Percentiles rank a stretch among this genome's conserved stretches.
These are phyloP conservation scores for Raddia guianensis DNA, from an alignment of 176 grass and related monocot genomes.

Conservation along the genomic window DNA sequence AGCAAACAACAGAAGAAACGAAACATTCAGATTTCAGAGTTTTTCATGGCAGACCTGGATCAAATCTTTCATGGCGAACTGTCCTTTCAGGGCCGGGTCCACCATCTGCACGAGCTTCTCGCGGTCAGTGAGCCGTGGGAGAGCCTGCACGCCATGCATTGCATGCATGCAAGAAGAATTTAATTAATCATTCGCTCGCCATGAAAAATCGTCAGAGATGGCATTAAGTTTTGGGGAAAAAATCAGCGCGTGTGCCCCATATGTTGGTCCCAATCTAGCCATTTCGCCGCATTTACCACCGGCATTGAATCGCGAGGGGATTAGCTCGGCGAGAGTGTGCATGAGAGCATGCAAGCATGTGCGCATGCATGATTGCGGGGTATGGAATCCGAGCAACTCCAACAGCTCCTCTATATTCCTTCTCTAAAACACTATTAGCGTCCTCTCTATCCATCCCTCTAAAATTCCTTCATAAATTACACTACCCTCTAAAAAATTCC, in stretches of 20 bases:
- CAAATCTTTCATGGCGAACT: conserved; percentile 82
- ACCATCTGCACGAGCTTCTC: conserved; percentile 88
- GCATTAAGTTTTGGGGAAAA: not conserved
- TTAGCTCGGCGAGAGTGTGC: not conserved
- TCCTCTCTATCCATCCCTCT: no score
- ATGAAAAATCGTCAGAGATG: not conserved
- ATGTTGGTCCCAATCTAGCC: not conserved
- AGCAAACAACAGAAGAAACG: not conserved
- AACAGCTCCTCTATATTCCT: no score
- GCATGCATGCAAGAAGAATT: not conserved
- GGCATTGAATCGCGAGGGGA: not conserved
- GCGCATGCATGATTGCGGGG: not conserved
- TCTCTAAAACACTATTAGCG: no score
- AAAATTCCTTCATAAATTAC: no score
- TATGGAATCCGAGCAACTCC: not conserved
- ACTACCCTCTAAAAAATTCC: no score
- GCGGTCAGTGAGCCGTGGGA: conserved; percentile 77
- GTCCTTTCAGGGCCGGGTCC: conserved; percentile 72
- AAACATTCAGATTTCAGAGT: not conserved
- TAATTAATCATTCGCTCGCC: not conserved
- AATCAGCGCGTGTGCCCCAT: not conserved
- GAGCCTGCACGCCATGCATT: conserved; percentile 51
- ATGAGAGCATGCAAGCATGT: not conserved
- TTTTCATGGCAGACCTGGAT: conserved; percentile 60
- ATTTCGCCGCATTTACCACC: not conserved